Evolutionary conservation across 495 filamentous ascomycete genomes (phyloP), one percentile per base, ranked within the genome.

Genomic region (Tetracladium setigerum): DNA sequence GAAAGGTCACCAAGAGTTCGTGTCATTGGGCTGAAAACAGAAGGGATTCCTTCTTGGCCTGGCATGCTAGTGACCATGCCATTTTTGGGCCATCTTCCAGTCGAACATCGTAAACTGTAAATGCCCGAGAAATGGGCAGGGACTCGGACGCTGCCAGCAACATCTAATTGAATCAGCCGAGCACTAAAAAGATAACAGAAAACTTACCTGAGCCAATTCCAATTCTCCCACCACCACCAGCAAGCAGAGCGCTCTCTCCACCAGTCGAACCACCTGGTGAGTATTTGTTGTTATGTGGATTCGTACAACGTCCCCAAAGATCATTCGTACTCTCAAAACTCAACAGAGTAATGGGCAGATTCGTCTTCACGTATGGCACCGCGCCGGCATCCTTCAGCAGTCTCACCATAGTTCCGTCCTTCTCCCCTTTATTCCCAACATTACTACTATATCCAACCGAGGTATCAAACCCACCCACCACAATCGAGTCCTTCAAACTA

Each of bases 361-460:
- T 91, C 1, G 92, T 98, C 71, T 97, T 98, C 14, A 90, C 88
- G 62, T 95, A 95, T 1, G 92, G 92, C 0, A 98, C 73, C 4
- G 92, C 92, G n/a, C 86, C 85, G n/a, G 89, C 88, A 65, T 95
- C 89, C 57, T 94, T 95, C 24, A 96, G 67, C 13, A 97, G 57
- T 41, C 73, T 73, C 4, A 87, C 79, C 64, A 94, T 76, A 0
- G 80, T 70, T 0, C 90, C 89, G 73, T 96, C 88, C 38, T 75
- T 59, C 1, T 59, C 35, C 8, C 66, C 66, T 7, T 79, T 79
- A 58, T 89, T 84, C 5, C 81, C 80, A 1, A 83, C 79, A 46
- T 84, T 77, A 37, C 73, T 61, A 15, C 86, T 84, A 60, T 89
- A 96, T 1, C 89, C 92, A 1, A 96, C 85, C 8, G 79, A 86